These are phyloP conservation scores for Tetrahymena thermophila DNA, from an alignment of 73 alveolate genomes.

Conservation along the genomic window DNA sequence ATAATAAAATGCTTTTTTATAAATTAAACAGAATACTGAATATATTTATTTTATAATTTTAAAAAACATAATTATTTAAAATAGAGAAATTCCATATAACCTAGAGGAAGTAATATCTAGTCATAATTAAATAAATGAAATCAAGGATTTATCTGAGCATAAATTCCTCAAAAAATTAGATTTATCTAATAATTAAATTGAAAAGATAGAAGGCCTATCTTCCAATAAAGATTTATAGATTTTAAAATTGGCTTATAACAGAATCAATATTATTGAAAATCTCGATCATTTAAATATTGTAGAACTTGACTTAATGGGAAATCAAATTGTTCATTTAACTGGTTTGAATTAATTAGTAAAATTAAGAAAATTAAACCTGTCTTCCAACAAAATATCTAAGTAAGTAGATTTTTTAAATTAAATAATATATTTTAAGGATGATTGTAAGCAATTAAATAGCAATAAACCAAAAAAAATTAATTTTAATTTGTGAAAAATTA, in stretches of 20 bases:
- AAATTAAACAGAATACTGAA: too few species aligned
- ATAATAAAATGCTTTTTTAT: too few species aligned
- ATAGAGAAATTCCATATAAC: conserved; percentile 16
- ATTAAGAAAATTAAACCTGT: conserved; percentile 70
- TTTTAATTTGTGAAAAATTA: too few species aligned
- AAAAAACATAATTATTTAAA: not conserved
- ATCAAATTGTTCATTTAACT: conserved; percentile 44
- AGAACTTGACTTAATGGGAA: conserved; percentile 51
- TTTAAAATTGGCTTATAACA: conserved; percentile 68
- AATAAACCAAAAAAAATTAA: too few species aligned
- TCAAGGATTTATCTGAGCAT: conserved; percentile 36
- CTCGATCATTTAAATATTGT: conserved; percentile 68
- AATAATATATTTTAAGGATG: too few species aligned
- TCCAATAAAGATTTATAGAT: conserved; percentile 59
- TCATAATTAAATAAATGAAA: conserved; percentile 21
- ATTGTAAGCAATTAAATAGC: too few species aligned
- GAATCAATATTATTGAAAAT: conserved; percentile 68
- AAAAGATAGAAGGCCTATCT: conserved; percentile 64
- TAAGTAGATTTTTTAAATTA: not conserved
- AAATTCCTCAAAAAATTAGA: conserved; percentile 71
- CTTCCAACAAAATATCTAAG: conserved; percentile 55
- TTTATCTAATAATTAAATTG: conserved; percentile 74
- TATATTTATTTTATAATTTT: not conserved
- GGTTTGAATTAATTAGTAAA: conserved; percentile 47
- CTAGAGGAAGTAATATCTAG: conserved; percentile 37